Conservation (phyloP, 106 monocot genomes). For the Chionographis japonica region DNA sequence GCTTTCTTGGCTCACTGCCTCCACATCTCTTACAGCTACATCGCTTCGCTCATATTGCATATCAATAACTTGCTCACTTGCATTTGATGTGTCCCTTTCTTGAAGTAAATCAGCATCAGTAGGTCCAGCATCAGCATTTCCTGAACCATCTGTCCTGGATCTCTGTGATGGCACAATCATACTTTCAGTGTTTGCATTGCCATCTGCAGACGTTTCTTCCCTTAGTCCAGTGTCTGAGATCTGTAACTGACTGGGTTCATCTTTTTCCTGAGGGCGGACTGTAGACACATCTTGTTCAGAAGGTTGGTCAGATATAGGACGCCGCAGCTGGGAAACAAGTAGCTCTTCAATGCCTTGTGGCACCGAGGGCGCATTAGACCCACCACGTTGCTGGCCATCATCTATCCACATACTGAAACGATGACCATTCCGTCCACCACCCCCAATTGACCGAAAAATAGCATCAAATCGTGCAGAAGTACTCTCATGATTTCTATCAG, state of each 20-base stretch:
- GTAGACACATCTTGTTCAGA: conserved; percentile 36
- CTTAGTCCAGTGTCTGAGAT: conserved; percentile 30
- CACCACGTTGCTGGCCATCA: conserved; percentile 59
- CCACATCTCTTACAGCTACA: conserved; percentile 68
- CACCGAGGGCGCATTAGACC: conserved; percentile 51
- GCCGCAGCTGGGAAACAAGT: conserved; percentile 72
- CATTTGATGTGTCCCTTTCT: conserved; percentile 38
- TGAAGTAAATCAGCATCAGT: conserved; percentile 24
- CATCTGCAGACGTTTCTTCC: conserved; percentile 27
- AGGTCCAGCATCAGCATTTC: conserved; percentile 20
- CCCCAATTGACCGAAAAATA: conserved; percentile 74
- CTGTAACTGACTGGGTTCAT: conserved; percentile 39
- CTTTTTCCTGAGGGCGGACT: conserved; percentile 28
- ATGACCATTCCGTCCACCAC: conserved; percentile 75
- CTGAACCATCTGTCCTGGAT: conserved; percentile 15
- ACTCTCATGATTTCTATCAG: conserved; percentile 69
- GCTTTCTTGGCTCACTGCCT: conserved; percentile 93
- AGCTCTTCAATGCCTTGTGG: conserved; percentile 94
- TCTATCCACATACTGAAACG: conserved; percentile 96
- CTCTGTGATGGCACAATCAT: conserved; percentile 24
- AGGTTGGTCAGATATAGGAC: conserved; percentile 61
- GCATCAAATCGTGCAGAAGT: conserved; percentile 77
- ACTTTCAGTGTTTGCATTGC: conserved; percentile 41
- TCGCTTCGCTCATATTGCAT: conserved; percentile 92
- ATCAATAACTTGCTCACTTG: conserved; percentile 62